These are phyloP conservation scores for Berberis thunbergii DNA, from an alignment of 164 flowering plant genomes.

Conservation along the genomic window DNA sequence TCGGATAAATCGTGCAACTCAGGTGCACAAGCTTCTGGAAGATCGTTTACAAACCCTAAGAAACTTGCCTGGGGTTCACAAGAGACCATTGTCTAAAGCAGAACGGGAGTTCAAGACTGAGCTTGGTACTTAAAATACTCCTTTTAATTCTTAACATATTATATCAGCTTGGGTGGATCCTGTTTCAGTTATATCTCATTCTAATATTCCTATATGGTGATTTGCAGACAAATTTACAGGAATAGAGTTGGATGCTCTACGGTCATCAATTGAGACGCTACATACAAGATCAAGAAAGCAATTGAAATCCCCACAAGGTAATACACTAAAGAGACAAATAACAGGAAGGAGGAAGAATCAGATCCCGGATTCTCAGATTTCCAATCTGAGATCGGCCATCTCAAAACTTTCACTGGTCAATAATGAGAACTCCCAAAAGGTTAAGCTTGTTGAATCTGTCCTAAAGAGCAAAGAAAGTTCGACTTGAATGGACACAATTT, in stretches of 20 bases:
- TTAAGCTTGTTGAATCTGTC: constrained; percentile 62
- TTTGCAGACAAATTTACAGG: constrained; percentile 63
- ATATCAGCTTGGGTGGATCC: background rate
- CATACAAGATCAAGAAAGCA: constrained; percentile 51
- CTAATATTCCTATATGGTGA: background rate
- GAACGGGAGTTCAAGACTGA: constrained; percentile 76
- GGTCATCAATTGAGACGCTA: constrained; percentile 56
- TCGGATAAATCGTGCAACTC: constrained; percentile 40
- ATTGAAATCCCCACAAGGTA: constrained; percentile 31
- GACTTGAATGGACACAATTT: background rate
- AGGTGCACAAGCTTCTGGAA: constrained; percentile 38
- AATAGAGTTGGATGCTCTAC: constrained; percentile 75
- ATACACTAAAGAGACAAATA: constrained; percentile 16
- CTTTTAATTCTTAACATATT: background rate
- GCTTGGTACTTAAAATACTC: constrained; percentile 47
- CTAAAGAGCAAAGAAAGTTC: constrained; percentile 34
- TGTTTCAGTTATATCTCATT: background rate
- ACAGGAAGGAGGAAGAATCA: constrained; percentile 28
- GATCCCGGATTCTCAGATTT: constrained; percentile 43
- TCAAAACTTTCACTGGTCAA: constrained; percentile 77
- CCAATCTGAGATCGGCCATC: constrained; percentile 49
- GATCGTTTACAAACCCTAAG: constrained; percentile 50
- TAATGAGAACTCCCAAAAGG: constrained; percentile 64
- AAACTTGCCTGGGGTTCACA: constrained; percentile 54
- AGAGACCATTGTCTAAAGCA: constrained; percentile 69